Percentiles rank a stretch among this genome's conserved stretches.
Evolutionary conservation across 2,329 filamentous ascomycete genomes (phyloP).

Genomic region (Fusarium albosuccineum): DNA sequence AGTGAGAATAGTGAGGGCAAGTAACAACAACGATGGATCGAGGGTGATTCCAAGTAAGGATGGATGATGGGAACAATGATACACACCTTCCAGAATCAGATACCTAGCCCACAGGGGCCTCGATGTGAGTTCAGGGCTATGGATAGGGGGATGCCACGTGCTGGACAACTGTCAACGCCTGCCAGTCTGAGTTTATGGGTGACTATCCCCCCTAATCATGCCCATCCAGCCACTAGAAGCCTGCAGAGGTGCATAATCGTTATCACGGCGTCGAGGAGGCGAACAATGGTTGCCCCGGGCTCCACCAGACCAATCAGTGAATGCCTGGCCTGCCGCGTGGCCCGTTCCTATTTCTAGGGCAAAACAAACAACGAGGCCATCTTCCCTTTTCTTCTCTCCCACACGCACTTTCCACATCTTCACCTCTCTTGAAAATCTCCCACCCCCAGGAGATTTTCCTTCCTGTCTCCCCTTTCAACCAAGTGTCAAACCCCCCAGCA

Average conservation of each 20-base stretch:
- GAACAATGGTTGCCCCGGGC: background rate
- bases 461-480: too few species aligned
- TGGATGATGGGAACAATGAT: background rate
- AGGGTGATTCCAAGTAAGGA: too few species aligned
- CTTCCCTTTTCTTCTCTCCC: background rate
- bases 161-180: conserved; percentile 7
- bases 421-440: too few species aligned
- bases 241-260: background rate
- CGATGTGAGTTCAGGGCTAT: background rate
- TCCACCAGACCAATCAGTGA: background rate
- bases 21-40: too few species aligned
- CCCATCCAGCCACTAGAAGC: background rate
- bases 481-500: too few species aligned
- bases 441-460: too few species aligned
- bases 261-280: background rate
- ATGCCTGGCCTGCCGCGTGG: background rate
- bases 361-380: background rate
- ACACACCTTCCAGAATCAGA: too few species aligned
- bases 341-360: too few species aligned
- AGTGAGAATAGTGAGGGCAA: background rate
- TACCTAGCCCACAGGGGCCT: background rate
- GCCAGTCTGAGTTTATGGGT: background rate
- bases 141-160: background rate
- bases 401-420: too few species aligned
- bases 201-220: background rate